Evolutionary conservation across 2,329 filamentous ascomycete species (phyloP).

Genomic region (Fusarium marasasianum): DNA sequence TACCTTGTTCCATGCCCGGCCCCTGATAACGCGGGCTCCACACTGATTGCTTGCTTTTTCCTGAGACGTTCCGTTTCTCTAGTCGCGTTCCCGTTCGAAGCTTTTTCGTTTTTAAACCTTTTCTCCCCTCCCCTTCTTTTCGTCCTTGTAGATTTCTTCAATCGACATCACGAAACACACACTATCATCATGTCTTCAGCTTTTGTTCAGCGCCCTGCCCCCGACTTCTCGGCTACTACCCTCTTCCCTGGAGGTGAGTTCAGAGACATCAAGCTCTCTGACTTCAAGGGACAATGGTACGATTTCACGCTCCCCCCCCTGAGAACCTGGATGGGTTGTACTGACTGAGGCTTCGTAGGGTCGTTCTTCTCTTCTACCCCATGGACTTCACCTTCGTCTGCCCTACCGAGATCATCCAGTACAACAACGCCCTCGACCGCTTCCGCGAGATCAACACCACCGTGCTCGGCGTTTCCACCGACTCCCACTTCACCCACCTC

Average conservation of each 20-base stretch:
- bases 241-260: conserved; percentile 60
- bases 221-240: conserved; percentile 59
- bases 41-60: conserved; percentile 30
- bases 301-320: not conserved
- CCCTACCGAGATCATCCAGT: conserved; percentile 72
- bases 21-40: conserved; percentile 28
- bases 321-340: not conserved
- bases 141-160: not conserved
- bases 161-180: not conserved
- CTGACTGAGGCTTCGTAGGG: conserved; percentile 50
- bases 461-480: conserved; percentile 69
- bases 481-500: conserved; percentile 66
- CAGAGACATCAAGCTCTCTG: conserved; percentile 56
- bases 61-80: not conserved
- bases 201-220: conserved; percentile 60
- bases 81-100: not conserved
- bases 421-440: conserved; percentile 68
- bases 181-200: conserved; percentile 51
- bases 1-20: conserved; percentile 26
- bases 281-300: conserved; percentile 59
- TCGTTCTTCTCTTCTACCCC: conserved; percentile 73
- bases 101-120: not conserved
- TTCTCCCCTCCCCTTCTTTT: not conserved
- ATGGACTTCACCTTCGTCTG: conserved; percentile 76
- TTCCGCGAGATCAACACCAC: conserved; percentile 67